Evolutionary conservation across 2,329 filamentous ascomycete genomes (phyloP), one percentile per base, ranked within the genome.

Genomic region (Xylaria sp.): DNA sequence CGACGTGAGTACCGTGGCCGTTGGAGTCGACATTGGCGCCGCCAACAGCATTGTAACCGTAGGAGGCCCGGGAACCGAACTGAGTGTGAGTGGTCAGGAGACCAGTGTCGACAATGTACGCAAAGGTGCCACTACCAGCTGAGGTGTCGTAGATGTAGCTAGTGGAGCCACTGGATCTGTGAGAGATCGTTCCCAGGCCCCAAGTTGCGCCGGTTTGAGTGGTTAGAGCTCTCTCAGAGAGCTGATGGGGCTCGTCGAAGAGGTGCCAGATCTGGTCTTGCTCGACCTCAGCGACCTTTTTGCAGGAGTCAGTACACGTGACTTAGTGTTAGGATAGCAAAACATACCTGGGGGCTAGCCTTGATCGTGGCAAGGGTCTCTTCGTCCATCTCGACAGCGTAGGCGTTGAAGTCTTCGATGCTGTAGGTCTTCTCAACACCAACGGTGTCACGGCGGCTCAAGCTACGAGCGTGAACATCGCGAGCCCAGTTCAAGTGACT

Each of bases 81-180:
- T 84, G 75, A 7, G 63, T 55, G 76, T 89, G 86, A 2, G 75
- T 72, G 39, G 78, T 79, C 19, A 80, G 78, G 54, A 88, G 81
- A 56, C 86, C 86, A 0, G 83, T 86, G 76, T 89, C 86, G 61
- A 89, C 77, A 48, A 89, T 77, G 74, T 88, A 89, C 61, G 82
- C 81, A 68, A 79, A 87, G 59, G 78, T 82, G 27, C 76, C 79
- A 12, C 71, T 62, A 19, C 83, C 83, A 30, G 82, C 81, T 1
- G 76, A 75, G 34, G 72, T 71, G 69, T 85, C 81, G 71, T 84
- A 85, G 54, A 78, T 67, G 72, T 85, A 85, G 56, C 76, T 75
- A 2, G 69, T 78, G 2, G 75, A 75, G 47, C 77, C 78, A 14
- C 75, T 69, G 19, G 66, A 76, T 27, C 74, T 74, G 75, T 81